Base-by-base conservation (phyloP, 345 rosid species). In the Lepidium didymum region DNA sequence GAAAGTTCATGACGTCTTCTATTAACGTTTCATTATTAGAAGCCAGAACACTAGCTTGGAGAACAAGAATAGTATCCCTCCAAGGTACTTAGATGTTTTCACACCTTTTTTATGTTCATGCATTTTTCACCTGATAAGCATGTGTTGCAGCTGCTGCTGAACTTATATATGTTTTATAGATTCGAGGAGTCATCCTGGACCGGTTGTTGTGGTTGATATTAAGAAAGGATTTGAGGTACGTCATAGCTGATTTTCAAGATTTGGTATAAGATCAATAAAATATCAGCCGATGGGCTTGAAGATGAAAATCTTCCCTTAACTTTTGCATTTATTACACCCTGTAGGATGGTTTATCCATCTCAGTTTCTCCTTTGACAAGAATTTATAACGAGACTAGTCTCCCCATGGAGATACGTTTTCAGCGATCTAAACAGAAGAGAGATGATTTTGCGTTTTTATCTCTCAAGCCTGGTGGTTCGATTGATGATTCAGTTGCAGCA, bases 181-280 rank as follows among this genome's bases (percentile, higher is more conserved):
- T 79, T 84, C 96, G 64, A 90, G 77, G 81, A 84, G 84, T 76
- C 82, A 83, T 67, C 98, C 97, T 34, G 98, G 98, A 52, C 98
- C 98, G 8, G 82, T 88, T 75, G 38, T 92, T 75, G 86, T 92
- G 47, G 83, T 86, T 63, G 93, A 88, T 73, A 68, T 86, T 74
- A 79, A 81, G 73, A 86, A 87, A 56, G 83, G 75, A 65, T 64
- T 79, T 61, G 90, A 88, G 96, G 98, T 92, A 78, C 51, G 56
- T 77, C 54, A 45, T 64, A 56, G 68, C 45, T 57, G 34, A 36
- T 57, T 43, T 63, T 54, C 44, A 31, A 56, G 62, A 53, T 55
- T 67, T 57, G 60, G 50, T 38, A 7, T 45, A 44, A 38, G 52
- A 74, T 54, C 54, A 65, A 35, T 10, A 11, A 38, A 29, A n/a